These are phyloP conservation scores for Pythium plurisporium DNA, from an alignment of 352 stramenopile species.

Conservation along the genomic window DNA sequence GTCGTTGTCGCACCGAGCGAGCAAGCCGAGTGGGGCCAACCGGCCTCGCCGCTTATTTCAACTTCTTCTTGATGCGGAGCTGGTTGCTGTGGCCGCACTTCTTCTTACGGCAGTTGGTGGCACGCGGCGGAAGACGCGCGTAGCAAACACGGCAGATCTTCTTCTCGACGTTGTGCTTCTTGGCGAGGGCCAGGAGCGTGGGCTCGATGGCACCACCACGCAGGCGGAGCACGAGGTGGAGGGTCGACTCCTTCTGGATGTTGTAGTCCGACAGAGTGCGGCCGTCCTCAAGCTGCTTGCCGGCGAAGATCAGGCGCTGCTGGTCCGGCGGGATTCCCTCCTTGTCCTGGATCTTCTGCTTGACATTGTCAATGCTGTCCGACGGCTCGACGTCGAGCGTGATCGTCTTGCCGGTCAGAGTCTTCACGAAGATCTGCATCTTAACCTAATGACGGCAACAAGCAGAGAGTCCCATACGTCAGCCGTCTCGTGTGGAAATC, in stretches of 20 bases:
- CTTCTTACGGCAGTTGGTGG: slow-evolving; percentile 99
- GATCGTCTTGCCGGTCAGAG: slow-evolving; percentile 96
- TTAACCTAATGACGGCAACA: slow-evolving; percentile 32
- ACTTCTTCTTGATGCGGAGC: slow-evolving; percentile 99
- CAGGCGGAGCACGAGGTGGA: slow-evolving; percentile 95
- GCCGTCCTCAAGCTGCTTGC: slow-evolving; percentile 28
- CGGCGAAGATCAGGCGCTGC: slow-evolving; percentile 60
- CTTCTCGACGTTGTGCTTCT: slow-evolving; percentile 99
- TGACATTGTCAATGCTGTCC: slow-evolving; percentile 99
- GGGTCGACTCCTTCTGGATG: slow-evolving; percentile 86
- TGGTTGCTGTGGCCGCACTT: slow-evolving; percentile 99
- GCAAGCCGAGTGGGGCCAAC: neutral
- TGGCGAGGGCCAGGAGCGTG: slow-evolving; percentile 96
- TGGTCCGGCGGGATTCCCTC: slow-evolving; percentile 93
- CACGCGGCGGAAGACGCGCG: slow-evolving; percentile 97
- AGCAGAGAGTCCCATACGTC: neutral
- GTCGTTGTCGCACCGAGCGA: slow-evolving; percentile 10
- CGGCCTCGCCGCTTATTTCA: slow-evolving; percentile 84
- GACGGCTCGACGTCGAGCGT: slow-evolving; percentile 96
- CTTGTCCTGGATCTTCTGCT: slow-evolving; percentile 94
- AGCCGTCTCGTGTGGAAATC: neutral
- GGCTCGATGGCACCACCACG: slow-evolving; percentile 94
- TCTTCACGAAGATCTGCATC: slow-evolving; percentile 99
- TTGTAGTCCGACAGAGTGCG: slow-evolving; percentile 29
- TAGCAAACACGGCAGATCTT: slow-evolving; percentile 99